Evolutionary conservation across 352 stramenopile species (phyloP).

Genomic region (Globisporangium okanoganense): DNA sequence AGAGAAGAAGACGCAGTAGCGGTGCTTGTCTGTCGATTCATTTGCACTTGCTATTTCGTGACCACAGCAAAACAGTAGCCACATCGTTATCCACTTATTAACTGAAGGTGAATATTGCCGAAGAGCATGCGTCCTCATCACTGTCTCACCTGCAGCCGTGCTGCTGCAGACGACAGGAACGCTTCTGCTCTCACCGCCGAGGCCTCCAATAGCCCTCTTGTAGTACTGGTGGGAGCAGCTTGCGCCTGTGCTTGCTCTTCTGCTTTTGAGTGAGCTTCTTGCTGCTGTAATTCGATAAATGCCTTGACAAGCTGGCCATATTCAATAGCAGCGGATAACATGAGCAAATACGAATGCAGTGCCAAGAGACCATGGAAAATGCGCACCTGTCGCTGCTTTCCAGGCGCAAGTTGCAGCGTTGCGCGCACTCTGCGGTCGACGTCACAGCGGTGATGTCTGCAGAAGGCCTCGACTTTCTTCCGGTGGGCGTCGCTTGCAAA

Average conservation of each 20-base stretch:
- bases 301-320: neutral
- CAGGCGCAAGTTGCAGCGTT: constrained; percentile 34
- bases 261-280: neutral
- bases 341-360: too few species aligned
- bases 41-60: neutral
- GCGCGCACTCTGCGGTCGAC: constrained; percentile 27
- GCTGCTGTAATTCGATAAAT: neutral
- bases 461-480: constrained; percentile 45
- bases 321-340: neutral
- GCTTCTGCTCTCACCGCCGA: constrained; percentile 16
- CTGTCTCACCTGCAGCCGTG: constrained; percentile 28
- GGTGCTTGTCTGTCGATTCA: neutral
- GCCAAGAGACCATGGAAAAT: neutral
- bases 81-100: neutral
- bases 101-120: too few species aligned
- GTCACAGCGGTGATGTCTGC: constrained; percentile 51
- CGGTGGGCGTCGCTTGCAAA: constrained; percentile 31
- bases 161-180: constrained; percentile 39
- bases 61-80: neutral
- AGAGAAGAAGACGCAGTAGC: neutral
- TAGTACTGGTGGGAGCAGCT: too few species aligned
- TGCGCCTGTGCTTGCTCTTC: neutral
- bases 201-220: neutral
- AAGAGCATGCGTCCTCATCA: neutral
- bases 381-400: constrained; percentile 24